phyloP scores from a whole-genome alignment of 257 asterid genomes.

The Jacaranda mimosifolia region DNA sequence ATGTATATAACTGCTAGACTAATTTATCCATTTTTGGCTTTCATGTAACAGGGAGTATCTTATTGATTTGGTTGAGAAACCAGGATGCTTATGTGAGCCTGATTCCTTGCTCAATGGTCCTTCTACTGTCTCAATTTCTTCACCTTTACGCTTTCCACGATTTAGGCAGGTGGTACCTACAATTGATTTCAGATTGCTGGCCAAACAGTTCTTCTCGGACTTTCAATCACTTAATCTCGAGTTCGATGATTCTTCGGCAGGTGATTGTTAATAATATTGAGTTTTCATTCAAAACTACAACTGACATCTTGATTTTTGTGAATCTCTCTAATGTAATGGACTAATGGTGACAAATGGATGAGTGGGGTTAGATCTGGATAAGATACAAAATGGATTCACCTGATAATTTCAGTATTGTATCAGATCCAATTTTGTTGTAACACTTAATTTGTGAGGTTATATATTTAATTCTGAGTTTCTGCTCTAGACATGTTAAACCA shows the following conservation, averaged over 20 bases:
- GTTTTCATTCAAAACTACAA: constrained; percentile 24
- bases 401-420: neutral
- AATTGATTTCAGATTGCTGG: constrained; percentile 82
- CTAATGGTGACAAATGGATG: constrained; percentile 31
- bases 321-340: neutral
- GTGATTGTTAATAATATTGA: constrained; percentile 49
- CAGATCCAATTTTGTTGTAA: neutral
- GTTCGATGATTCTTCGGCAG: constrained; percentile 74
- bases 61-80: constrained; percentile 86
- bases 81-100: constrained; percentile 85
- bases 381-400: constrained; percentile 22
- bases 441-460: neutral
- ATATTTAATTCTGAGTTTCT: neutral
- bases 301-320: constrained; percentile 11
- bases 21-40: constrained; percentile 36
- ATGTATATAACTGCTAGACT: constrained; percentile 7
- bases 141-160: constrained; percentile 90
- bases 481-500: constrained; percentile 1
- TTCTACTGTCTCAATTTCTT: constrained; percentile 85
- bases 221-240: constrained; percentile 79
- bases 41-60: constrained; percentile 83
- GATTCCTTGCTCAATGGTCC: constrained; percentile 97
- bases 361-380: constrained; percentile 14
- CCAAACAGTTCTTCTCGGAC: constrained; percentile 86
- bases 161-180: constrained; percentile 75